These are phyloP conservation scores for Serendipita sp. DNA, from an alignment of 768 basidiomycete species.

Conservation along the genomic window DNA sequence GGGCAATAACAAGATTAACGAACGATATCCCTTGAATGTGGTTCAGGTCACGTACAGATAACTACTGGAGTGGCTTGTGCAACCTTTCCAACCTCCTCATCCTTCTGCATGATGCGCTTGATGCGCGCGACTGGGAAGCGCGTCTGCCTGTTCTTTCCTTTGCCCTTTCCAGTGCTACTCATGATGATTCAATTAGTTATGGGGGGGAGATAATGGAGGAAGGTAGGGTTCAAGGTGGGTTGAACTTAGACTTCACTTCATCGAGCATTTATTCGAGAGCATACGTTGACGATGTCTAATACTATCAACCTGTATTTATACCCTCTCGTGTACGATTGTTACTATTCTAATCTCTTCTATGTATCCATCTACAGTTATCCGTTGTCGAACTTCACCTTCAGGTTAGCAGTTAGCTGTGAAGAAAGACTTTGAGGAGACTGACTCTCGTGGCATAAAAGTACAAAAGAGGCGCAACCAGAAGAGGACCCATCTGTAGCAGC, in stretches of 20 bases:
- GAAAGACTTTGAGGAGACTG: neutral
- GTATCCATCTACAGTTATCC: constrained; percentile 40
- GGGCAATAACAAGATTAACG: neutral
- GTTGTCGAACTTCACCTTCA: constrained; percentile 84
- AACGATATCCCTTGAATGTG: neutral
- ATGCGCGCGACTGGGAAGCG: constrained; percentile 92
- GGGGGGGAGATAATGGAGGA: no score
- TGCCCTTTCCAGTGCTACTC: neutral
- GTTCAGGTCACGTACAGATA: constrained; percentile 50
- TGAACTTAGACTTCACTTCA: no score
- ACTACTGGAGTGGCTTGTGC: constrained; percentile 92
- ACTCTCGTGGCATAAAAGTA: constrained; percentile 29
- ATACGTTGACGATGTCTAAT: constrained; percentile 28
- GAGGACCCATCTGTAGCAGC: constrained; percentile 95
- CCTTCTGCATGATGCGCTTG: constrained; percentile 99
- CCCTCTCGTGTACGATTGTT: neutral
- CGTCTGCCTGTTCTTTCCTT: constrained; percentile 63
- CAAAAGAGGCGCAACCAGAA: constrained; percentile 92
- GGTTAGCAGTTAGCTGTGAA: constrained; percentile 25
- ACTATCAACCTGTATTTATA: constrained; percentile 33
- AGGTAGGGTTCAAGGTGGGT: no score
- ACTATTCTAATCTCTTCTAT: neutral
- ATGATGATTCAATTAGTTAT: neutral
- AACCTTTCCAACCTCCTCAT: constrained; percentile 97
- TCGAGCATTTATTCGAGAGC: neutral